Evolutionary conservation across 1,284 basidiomycete genomes (phyloP).

Genomic region (Cryptococcus deneoformans): DNA sequence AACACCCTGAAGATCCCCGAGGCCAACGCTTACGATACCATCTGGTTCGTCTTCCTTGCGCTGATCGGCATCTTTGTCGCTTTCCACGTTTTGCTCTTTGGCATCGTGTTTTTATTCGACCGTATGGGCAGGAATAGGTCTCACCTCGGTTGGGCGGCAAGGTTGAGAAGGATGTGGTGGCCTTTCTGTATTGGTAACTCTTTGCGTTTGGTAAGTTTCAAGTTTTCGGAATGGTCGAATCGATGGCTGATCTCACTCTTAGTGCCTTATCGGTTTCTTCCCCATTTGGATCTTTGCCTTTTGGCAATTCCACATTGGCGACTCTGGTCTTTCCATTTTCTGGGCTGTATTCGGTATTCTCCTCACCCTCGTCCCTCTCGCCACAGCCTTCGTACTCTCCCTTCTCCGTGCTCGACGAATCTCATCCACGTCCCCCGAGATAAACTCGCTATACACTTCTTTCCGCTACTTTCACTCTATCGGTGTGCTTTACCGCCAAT

Average conservation of each 20-base stretch:
- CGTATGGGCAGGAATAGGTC: slow-evolving; percentile 34
- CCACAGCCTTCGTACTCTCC: slow-evolving; percentile 45
- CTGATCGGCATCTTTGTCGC: slow-evolving; percentile 59
- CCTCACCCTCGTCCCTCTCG: slow-evolving; percentile 57
- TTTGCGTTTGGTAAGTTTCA: slow-evolving; percentile 41
- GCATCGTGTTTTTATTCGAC: slow-evolving; percentile 46
- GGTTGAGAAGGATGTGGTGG: slow-evolving; percentile 55
- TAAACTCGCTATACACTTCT: slow-evolving; percentile 46
- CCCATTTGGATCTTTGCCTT: slow-evolving; percentile 75
- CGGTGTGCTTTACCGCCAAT: slow-evolving; percentile 48
- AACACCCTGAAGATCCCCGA: slow-evolving; percentile 70
- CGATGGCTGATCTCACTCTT: slow-evolving; percentile 4
- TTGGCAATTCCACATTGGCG: slow-evolving; percentile 82
- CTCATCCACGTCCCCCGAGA: slow-evolving; percentile 26
- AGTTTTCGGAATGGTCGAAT: too few species aligned
- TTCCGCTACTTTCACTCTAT: slow-evolving; percentile 46
- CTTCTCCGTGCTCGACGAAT: slow-evolving; percentile 28
- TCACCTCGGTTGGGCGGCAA: slow-evolving; percentile 40
- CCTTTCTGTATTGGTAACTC: slow-evolving; percentile 47
- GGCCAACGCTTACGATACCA: slow-evolving; percentile 78
- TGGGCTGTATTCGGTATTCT: slow-evolving; percentile 60
- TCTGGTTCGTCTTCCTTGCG: slow-evolving; percentile 69
- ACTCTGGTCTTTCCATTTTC: slow-evolving; percentile 76
- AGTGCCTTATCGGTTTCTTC: slow-evolving; percentile 63
- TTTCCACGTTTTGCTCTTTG: slow-evolving; percentile 58